Percentiles rank a stretch among this genome's conserved stretches.
These are phyloP conservation scores for Kwoniella shivajii DNA, from an alignment of 1,284 basidiomycete species.

Conservation along the genomic window DNA sequence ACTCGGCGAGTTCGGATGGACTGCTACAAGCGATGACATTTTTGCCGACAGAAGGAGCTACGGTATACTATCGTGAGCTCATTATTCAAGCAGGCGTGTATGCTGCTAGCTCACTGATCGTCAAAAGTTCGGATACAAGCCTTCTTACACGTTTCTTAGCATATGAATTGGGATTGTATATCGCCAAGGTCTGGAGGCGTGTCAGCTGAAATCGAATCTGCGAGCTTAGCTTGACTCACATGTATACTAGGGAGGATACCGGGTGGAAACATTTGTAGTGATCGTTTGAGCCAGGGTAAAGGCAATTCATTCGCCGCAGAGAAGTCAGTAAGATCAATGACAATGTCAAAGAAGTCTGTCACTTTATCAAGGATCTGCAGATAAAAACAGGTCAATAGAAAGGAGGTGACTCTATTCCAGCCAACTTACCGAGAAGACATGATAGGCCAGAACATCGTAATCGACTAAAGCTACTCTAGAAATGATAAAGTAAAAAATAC, in stretches of 20 bases:
- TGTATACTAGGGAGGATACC: constrained; percentile 37
- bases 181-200: constrained; percentile 59
- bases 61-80: neutral
- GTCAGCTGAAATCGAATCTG: constrained; percentile 58
- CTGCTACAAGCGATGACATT: constrained; percentile 60
- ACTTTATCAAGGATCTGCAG: constrained; percentile 44
- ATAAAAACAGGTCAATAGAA: constrained; percentile 7
- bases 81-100: no score
- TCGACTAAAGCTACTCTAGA: constrained; percentile 82
- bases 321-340: constrained; percentile 82
- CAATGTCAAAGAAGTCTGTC: constrained; percentile 64
- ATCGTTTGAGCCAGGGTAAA: constrained; percentile 76
- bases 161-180: constrained; percentile 77
- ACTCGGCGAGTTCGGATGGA: constrained; percentile 67
- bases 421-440: constrained; percentile 70
- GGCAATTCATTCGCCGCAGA: constrained; percentile 75
- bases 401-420: neutral
- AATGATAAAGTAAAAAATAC: constrained; percentile 57
- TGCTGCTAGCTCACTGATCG: constrained; percentile 68
- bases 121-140: constrained; percentile 62
- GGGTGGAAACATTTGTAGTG: constrained; percentile 72
- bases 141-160: constrained; percentile 71
- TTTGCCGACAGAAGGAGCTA: constrained; percentile 63
- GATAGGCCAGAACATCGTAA: constrained; percentile 78
- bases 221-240: constrained; percentile 53